Conservation (phyloP, 306 rosid genomes). For the Prunus mume region DNA sequence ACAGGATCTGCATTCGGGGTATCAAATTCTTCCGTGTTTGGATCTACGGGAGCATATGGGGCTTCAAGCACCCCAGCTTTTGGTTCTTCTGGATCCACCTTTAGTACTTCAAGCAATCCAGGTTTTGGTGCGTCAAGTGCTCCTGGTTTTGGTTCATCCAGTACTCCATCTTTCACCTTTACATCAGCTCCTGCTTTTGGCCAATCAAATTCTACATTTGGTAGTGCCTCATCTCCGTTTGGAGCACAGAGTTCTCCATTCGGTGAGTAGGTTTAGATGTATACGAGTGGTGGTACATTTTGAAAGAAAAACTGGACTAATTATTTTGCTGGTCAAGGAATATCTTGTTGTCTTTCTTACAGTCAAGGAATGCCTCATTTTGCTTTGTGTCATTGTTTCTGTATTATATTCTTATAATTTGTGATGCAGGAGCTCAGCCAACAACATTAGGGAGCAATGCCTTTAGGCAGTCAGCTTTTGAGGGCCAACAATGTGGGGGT, state of each 20-base stretch:
- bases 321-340: too few species aligned
- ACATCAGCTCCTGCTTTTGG: constrained; percentile 59
- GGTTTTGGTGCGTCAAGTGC: constrained; percentile 33
- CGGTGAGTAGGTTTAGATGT: constrained; percentile 48
- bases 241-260: constrained; percentile 74
- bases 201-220: constrained; percentile 44
- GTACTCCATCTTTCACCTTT: constrained; percentile 56
- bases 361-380: not conserved
- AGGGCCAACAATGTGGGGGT: constrained; percentile 67
- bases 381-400: not conserved
- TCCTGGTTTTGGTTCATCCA: constrained; percentile 75
- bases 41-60: constrained; percentile 69
- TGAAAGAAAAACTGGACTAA: not conserved
- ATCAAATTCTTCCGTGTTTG: constrained; percentile 54
- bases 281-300: not conserved
- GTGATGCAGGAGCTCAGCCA: constrained; percentile 59
- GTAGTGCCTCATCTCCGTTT: constrained; percentile 40
- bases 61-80: constrained; percentile 45
- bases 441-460: constrained; percentile 58
- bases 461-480: constrained; percentile 61
- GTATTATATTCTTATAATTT: not conserved
- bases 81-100: constrained; percentile 33
- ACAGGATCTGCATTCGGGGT: constrained; percentile 58
- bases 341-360: not conserved
- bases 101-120: constrained; percentile 46